Evolutionary conservation across 2,329 filamentous ascomycete genomes (phyloP), one percentile per base, ranked within the genome.

Genomic region (Parasarocladium wereldwijsianum): DNA sequence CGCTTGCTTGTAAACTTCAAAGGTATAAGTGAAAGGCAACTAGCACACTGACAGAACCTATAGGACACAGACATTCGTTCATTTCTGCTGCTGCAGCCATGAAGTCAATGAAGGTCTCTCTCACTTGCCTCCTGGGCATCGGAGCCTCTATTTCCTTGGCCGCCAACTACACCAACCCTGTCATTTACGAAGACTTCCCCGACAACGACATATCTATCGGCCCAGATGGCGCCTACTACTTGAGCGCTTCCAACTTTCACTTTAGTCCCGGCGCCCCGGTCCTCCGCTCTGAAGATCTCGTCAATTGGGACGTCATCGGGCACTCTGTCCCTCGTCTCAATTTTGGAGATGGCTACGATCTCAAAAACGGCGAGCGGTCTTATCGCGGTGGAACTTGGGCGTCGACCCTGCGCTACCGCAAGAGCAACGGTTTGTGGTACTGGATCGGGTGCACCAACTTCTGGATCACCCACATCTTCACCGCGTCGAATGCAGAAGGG

Each of bases 261-360:
- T 71, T 63, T 40, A 66, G 60, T 8, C 60, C 69, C 1, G 68
- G 66, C 8, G 68, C 68, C 0, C 66, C 69, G 0, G 52, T 74
- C 3, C 49, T 74, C 1, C 54, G 56, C 16, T 72, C 67, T 0
- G 59, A 60, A 29, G 65, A 73, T 40, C 55, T 74, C 0, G 56
- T 64, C 18, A 65, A 61, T 36, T 64, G 59, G 60, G 52, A 61
- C 13, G 42, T 44, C 7, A 44, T 58, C 17, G 49, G 51, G 3
- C 58, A 62, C 39, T 55, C 51, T 5, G 51, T 63, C 6, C 58
- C 58, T 8, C 7, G 7, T 7, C 23, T 24, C 23, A 13, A 8
- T 7, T 1, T 62, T 5, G 41, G 56, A 33, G 68, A 58, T 42
- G 55, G 55, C 14, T 37, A 49, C 17, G 48, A 49, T 8, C 68